Base-by-base conservation (phyloP, 225 moss, liverwort and hornwort genomes). In the Rhytidiadelphus loreus region DNA sequence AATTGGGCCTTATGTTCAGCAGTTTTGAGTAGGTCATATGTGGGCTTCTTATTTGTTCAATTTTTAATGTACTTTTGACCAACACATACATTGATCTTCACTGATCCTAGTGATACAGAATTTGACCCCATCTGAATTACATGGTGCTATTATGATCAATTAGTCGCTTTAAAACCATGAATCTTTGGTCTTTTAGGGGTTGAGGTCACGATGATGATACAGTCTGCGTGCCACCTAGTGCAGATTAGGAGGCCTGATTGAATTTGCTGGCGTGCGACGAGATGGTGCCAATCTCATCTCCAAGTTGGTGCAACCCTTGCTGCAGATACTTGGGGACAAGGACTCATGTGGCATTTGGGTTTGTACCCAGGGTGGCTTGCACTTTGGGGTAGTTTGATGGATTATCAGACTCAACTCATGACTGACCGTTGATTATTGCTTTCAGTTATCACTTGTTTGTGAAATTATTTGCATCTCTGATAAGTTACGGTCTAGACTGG, bases 271-370 rank as follows among this genome's bases (percentile, higher is more conserved):
- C 56, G 97, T 97, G 83, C 92, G 97, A 59, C 97, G 99, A 86
- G 99, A 99, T 93, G 97, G 96, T 63, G 94, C 96, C 83, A 95
- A 95, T 90, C 92, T 99, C 57, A 95, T 99, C 93, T 91, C 95
- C 52, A 99, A 99, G 91, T 79, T 99, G 91, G 96, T 96, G 89
- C 99, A 97, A 92, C 99, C 99, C 57, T 91, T 99, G 90, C 89
- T 99, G 88, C 97, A 97, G 87, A 95, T 97, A 72, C 93, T 99
- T 82, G 96, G 97, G 77, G 99, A 99, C 93, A 99, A 95, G 88
- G 99, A 99, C 88, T 96, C 97, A 60, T 96, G 93, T 92, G 97
- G 97, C 93, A 96, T 99, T 88, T 99, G 99, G 99, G 96, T 99
- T 88, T 93, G 96, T 96, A 93, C 92, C 92, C 92, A 93, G 92